Percentiles rank a stretch among this genome's conserved stretches.
phyloP scores from a whole-genome alignment of 345 rosid genomes.

The Gossypium bickii region DNA sequence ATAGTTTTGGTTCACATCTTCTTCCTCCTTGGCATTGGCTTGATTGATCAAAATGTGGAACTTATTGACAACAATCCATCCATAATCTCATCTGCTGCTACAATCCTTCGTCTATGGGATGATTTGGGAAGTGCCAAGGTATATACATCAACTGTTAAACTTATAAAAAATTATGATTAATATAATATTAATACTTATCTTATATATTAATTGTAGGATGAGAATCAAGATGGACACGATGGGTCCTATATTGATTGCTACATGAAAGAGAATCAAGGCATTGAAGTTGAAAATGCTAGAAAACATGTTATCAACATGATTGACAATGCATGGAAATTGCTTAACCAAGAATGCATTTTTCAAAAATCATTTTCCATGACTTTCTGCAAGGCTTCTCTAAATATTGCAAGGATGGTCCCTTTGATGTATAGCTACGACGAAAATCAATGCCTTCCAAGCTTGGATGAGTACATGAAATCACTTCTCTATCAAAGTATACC shows the following conservation, averaged over 20 bases:
- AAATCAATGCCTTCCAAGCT: slow-evolving; percentile 35
- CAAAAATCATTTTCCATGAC: slow-evolving; percentile 30
- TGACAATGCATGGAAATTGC: slow-evolving; percentile 50
- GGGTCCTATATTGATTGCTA: slow-evolving; percentile 59
- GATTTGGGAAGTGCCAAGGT: slow-evolving; percentile 62
- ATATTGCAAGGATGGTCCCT: slow-evolving; percentile 53
- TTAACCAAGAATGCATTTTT: slow-evolving; percentile 42
- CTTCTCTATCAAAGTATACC: slow-evolving; percentile 14
- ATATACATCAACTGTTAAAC: background rate
- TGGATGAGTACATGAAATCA: slow-evolving; percentile 31
- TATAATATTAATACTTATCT: background rate
- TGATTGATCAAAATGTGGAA: slow-evolving; percentile 28
- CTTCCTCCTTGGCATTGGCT: slow-evolving; percentile 43
- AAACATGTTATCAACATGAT: slow-evolving; percentile 31
- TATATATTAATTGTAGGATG: slow-evolving; percentile 32
- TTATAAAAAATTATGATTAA: no score
- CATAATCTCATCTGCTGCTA: slow-evolving; percentile 35
- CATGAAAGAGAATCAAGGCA: slow-evolving; percentile 35
- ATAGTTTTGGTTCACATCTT: slow-evolving; percentile 41
- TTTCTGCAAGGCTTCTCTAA: slow-evolving; percentile 33
- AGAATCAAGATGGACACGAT: slow-evolving; percentile 49
- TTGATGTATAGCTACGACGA: slow-evolving; percentile 52
- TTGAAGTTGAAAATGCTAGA: slow-evolving; percentile 29
- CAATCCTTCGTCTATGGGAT: slow-evolving; percentile 62
- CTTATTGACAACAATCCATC: slow-evolving; percentile 28